These are phyloP conservation scores for Oryza australiensis DNA, from an alignment of 176 grass and related monocot species.

Conservation along the genomic window DNA sequence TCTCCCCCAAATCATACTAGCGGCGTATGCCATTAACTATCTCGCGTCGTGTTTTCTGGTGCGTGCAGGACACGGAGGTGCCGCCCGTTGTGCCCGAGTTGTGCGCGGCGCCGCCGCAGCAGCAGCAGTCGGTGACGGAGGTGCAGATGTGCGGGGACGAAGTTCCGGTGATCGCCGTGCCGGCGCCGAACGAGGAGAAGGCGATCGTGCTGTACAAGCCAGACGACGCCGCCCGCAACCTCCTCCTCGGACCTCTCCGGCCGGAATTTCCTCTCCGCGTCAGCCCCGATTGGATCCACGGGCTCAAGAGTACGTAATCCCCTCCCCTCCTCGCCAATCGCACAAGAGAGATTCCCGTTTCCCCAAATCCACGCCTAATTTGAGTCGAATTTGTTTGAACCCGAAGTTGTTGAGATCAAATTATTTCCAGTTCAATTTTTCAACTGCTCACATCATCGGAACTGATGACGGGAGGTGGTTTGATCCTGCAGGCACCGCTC, in stretches of 20 bases:
- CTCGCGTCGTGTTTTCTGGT: neutral
- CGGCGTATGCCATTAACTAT: neutral
- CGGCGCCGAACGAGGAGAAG: constrained; percentile 16
- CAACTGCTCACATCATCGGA: too few relatives aligned
- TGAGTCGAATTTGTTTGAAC: neutral
- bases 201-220: constrained; percentile 47
- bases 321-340: neutral
- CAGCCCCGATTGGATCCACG: constrained; percentile 45
- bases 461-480: too few relatives aligned
- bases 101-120: neutral
- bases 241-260: constrained; percentile 29
- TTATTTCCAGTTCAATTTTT: neutral
- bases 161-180: neutral
- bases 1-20: neutral
- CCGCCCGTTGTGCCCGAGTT: neutral
- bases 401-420: neutral
- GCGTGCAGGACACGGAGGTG: constrained; percentile 10
- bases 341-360: neutral
- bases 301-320: constrained; percentile 33
- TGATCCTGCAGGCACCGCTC: constrained; percentile 25
- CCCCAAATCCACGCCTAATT: neutral
- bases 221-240: constrained; percentile 28
- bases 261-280: constrained; percentile 33
- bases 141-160: neutral
- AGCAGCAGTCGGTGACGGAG: neutral